A percentile compares a stretch with the other conserved stretches of the same genome.
These are phyloP conservation scores for Zygoascus bituminiphila DNA, from an alignment of 805 yeast genomes.

Conservation along the genomic window DNA sequence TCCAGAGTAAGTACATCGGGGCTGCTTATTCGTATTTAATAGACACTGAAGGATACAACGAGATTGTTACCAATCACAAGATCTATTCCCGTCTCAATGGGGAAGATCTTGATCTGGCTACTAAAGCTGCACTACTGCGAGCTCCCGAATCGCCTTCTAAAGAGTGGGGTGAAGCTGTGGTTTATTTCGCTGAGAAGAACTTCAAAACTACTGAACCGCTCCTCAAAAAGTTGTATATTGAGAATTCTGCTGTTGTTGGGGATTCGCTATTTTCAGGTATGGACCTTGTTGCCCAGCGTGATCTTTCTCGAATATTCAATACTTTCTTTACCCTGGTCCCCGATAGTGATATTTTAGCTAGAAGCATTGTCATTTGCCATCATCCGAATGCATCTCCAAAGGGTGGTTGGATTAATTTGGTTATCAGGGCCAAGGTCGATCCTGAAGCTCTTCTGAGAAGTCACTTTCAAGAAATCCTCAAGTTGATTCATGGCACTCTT, in stretches of 20 bases:
- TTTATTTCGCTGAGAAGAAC: neutral
- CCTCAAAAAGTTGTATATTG: neutral
- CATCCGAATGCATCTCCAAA: conserved; percentile 31
- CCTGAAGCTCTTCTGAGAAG: conserved; percentile 48
- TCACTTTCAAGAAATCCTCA: conserved; percentile 22
- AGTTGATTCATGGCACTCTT: conserved; percentile 19
- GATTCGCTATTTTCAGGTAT: neutral
- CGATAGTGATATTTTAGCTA: conserved; percentile 10
- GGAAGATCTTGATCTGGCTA: conserved; percentile 10
- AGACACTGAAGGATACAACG: neutral
- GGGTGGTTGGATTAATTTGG: conserved; percentile 73
- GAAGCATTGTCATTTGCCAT: conserved; percentile 38
- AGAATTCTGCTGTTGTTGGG: neutral
- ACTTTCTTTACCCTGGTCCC: neutral
- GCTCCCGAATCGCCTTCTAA: neutral
- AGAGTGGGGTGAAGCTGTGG: conserved; percentile 2
- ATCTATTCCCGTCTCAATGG: conserved; percentile 13
- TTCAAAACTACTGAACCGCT: neutral
- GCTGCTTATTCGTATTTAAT: conserved; percentile 40
- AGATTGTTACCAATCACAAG: conserved; percentile 4
- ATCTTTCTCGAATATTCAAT: neutral
- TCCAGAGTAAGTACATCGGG: conserved; percentile 43
- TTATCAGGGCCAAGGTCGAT: conserved; percentile 50
- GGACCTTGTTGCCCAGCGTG: neutral
- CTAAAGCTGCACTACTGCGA: neutral